Base-by-base conservation (phyloP, 495 filamentous ascomycete species). In the Pseudoneurospora amorphoporcata region DNA sequence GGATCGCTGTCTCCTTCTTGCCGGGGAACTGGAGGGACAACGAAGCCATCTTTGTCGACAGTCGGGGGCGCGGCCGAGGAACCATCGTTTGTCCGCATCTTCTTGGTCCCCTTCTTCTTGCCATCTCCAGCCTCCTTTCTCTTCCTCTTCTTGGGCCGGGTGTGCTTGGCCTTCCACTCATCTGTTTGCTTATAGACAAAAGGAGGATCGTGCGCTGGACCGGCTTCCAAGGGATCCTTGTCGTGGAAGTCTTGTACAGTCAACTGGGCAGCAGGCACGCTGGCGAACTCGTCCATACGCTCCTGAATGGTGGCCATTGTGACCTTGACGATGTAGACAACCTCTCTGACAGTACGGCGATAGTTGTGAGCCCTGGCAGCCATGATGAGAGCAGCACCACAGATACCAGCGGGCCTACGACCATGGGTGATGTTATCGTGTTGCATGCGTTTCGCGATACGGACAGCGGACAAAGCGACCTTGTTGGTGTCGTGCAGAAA, bases 351-450 rank as follows among this genome's bases (percentile, higher is more conserved):
- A 0, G 92, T 95, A 23, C 95, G 91, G 43, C 95, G 90, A 79
- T 95, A 98, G 80, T 98, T 98, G 84, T 97, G 96, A 90, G 97
- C 97, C 40, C 96, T 91, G 10, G 95, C 94, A 29, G 95, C 96
- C 74, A 99, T 89, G 74, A 99, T 92, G 72, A 99, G 86, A 72
- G 94, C 94, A 10, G 95, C 96, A 72, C 95, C 96, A 81, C 94
- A 97, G 61, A 98, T 89, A 77, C 96, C 95, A 37, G 95, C 93
- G 61, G 96, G 96, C 53, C 94, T 89, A 77, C 95, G 93, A 76
- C 95, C 95, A 68, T 91, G 90, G 9, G 92, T 90, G 88, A 99
- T 98, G 92, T 95, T 98, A 81, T 99, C 95, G 37, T 91, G 87
- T 69, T 92, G 91, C 95, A 99, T 98, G 58, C 95, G 90, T 78